Conservation (phyloP, 179 eudicot genomes). For the Beta corolliflora region DNA sequence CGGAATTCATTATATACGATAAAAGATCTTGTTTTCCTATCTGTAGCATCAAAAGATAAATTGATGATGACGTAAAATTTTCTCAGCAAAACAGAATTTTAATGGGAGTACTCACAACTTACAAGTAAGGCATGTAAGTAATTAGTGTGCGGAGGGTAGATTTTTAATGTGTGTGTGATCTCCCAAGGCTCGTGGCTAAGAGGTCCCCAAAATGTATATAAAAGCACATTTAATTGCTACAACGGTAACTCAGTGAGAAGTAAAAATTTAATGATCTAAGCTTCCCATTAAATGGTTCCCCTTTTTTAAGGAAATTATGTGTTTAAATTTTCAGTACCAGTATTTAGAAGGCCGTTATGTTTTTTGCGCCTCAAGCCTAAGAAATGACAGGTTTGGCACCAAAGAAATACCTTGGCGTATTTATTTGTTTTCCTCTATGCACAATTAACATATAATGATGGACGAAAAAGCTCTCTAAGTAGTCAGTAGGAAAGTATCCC, state of each 20-base stretch:
- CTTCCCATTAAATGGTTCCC: no score
- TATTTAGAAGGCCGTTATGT: no score
- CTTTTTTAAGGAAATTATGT: no score
- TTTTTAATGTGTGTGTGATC: no score
- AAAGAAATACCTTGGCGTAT: not conserved
- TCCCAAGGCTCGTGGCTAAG: no score
- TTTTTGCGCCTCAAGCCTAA: no score
- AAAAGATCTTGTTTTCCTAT: conserved; percentile 1
- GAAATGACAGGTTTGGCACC: no score
- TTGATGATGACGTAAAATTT: not conserved
- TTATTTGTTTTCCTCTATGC: conserved; percentile 5
- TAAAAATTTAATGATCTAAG: no score
- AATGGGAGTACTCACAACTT: not conserved
- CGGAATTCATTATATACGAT: not conserved
- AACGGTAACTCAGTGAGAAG: no score
- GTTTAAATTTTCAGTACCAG: no score
- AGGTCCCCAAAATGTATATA: no score
- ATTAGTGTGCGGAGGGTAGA: not conserved
- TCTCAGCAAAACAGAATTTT: not conserved
- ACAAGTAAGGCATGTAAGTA: conserved; percentile 7
- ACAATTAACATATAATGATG: not conserved
- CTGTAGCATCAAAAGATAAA: not conserved
- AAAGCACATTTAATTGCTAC: no score
- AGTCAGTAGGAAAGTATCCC: not conserved
- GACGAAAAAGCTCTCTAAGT: not conserved